Conservation (phyloP, 2,329 filamentous ascomycete genomes). For the Lasiodiplodia sp. region DNA sequence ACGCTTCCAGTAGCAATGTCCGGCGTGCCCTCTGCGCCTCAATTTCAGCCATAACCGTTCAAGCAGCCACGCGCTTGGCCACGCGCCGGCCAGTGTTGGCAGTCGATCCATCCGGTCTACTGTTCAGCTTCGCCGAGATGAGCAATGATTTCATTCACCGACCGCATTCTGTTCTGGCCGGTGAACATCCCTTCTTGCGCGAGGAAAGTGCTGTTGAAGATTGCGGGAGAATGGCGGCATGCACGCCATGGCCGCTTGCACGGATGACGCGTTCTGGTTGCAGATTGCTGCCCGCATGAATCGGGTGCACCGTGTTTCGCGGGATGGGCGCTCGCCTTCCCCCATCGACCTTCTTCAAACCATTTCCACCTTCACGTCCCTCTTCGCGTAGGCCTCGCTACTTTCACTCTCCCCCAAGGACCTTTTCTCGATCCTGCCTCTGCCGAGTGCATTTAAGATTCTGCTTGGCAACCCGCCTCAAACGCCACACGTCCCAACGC, state of each 20-base stretch:
- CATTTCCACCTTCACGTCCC: slow-evolving; percentile 5
- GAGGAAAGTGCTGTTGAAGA: background rate
- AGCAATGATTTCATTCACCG: slow-evolving; percentile 23
- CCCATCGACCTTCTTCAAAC: slow-evolving; percentile 9
- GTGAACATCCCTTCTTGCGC: background rate
- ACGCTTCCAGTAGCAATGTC: slow-evolving; percentile 26
- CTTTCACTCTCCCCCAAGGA: background rate
- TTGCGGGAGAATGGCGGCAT: slow-evolving; percentile 10
- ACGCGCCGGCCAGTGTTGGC: slow-evolving; percentile 16
- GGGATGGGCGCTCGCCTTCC: background rate
- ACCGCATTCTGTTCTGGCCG: background rate
- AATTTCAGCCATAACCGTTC: slow-evolving; percentile 23
- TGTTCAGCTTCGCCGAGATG: slow-evolving; percentile 15
- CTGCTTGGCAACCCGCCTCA: slow-evolving; percentile 14
- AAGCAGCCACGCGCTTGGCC: slow-evolving; percentile 10
- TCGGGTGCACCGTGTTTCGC: slow-evolving; percentile 4
- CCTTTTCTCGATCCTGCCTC: slow-evolving; percentile 11
- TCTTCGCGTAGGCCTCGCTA: slow-evolving; percentile 7
- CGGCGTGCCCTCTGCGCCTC: slow-evolving; percentile 30
- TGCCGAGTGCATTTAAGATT: slow-evolving; percentile 3
- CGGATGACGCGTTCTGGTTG: slow-evolving; percentile 21
- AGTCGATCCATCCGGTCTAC: slow-evolving; percentile 16
- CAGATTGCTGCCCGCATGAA: slow-evolving; percentile 17
- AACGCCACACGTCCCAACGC: slow-evolving; percentile 11
- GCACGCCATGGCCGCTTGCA: slow-evolving; percentile 9